Base-by-base conservation (phyloP, 2,329 filamentous ascomycete genomes). In the Alternaria consortialis region DNA sequence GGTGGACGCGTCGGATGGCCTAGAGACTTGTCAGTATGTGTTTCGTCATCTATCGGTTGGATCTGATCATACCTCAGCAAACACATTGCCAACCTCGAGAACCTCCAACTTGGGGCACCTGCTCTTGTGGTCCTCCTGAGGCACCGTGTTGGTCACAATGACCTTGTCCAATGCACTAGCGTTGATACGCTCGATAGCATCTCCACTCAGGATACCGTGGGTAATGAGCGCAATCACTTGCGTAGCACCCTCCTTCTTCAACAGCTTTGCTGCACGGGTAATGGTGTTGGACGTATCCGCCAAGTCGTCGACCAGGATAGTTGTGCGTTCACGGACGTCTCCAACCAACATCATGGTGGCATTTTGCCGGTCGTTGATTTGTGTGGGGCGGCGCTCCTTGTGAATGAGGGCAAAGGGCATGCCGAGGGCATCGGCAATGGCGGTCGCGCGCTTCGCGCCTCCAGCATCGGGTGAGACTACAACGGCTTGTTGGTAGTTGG, bases 381-480 rank as follows among this genome's bases (percentile, higher is more conserved):
- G 91, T 53, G 92, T 97, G 29, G 93, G 93, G 48, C 93, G 91
- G 70, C 93, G 92, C 86, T 97, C 93, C 90, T 98, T 99, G 85
- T 99, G 95, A 74, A 99, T 99, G 60, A 99, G 87, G 48, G 95
- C 95, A 82, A 99, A 98, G 61, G 95, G 93, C 85, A 97, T 93
- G 69, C 93, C 92, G 65, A 98, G 86, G 63, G 91, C 90, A 80
- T 99, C 95, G 12, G 95, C 94, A 78, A 99, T 97, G 48, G 93
- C 91, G 32, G 95, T 97, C 20, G 95, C 95, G 68, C 95, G 88
- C 84, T 99, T 99, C 47, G 95, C 95, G 66, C 95, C 95, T 70
- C 95, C 95, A 39, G 95, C 95, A 81, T 99, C 95, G 7, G 95
- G 95, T 74, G 92, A 97, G 72, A 99, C 94, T 74, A 99, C 91